Conservation (phyloP, 2,329 filamentous ascomycete species). For the Coniochaeta prunicola region DNA sequence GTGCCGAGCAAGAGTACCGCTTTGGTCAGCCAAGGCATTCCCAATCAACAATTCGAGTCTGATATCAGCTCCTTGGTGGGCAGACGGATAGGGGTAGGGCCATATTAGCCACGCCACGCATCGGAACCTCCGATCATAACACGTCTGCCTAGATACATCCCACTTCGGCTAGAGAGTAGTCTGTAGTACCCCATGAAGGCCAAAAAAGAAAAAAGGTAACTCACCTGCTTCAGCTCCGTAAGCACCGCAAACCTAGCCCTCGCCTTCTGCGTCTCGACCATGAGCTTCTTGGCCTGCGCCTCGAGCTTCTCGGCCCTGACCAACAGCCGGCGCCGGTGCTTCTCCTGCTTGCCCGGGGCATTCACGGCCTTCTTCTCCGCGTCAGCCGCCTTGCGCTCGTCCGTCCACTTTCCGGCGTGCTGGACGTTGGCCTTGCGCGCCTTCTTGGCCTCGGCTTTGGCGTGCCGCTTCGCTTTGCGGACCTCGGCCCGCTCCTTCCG, state of each 20-base stretch:
- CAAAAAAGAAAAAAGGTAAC: not conserved
- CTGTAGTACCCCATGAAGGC: too few species aligned
- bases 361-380: slow-evolving; percentile 1
- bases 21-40: slow-evolving; percentile 2
- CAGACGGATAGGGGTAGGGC: not conserved
- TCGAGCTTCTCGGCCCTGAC: slow-evolving; percentile 32
- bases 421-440: slow-evolving; percentile 26
- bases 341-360: slow-evolving; percentile 25
- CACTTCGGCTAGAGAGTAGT: too few species aligned
- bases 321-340: slow-evolving; percentile 28
- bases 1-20: slow-evolving; percentile 9
- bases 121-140: too few species aligned
- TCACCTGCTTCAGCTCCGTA: not conserved
- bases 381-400: slow-evolving; percentile 23
- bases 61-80: not conserved
- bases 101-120: too few species aligned
- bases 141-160: too few species aligned
- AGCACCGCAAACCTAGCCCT: slow-evolving; percentile 11
- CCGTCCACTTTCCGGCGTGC: slow-evolving; percentile 23
- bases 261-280: slow-evolving; percentile 14
- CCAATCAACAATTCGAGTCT: not conserved
- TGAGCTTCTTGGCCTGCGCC: slow-evolving; percentile 29
- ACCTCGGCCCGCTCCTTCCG: slow-evolving; percentile 17
- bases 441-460: slow-evolving; percentile 28
- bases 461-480: slow-evolving; percentile 28